Evolutionary conservation across 2,329 filamentous ascomycete species (phyloP).

Genomic region (Ophiostoma ulmi): DNA sequence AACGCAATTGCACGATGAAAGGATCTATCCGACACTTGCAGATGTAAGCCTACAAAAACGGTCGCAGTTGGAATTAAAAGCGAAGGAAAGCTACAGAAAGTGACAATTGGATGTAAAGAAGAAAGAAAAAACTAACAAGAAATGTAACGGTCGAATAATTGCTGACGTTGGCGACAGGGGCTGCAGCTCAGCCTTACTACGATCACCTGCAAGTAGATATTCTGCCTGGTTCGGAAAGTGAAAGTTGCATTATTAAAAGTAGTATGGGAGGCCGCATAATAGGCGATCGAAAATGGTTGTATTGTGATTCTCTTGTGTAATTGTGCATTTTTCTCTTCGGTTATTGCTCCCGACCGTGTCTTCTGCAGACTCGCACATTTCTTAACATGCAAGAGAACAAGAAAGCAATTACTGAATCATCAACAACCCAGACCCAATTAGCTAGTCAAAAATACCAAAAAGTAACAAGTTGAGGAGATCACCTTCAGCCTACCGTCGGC

Average conservation of each 20-base stretch:
- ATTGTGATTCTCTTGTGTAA: background rate
- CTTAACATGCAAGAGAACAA: background rate
- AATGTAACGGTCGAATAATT: background rate
- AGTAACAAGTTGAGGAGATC: background rate
- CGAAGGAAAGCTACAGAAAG: background rate
- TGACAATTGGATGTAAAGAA: background rate
- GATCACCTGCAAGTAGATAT: background rate
- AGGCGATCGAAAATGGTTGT: background rate
- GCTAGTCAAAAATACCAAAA: background rate
- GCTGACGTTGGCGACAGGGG: background rate
- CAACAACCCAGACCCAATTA: background rate
- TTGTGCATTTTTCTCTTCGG: no score
- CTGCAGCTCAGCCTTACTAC: slow-evolving; percentile 16
- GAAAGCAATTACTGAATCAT: background rate
- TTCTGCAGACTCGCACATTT: no score
- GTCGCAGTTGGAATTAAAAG: background rate
- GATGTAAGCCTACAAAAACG: background rate
- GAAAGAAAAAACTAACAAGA: background rate
- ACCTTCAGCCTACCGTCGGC: slow-evolving; percentile 6
- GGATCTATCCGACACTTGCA: slow-evolving; percentile 2
- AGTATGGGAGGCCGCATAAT: slow-evolving; percentile 1
- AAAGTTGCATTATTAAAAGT: background rate
- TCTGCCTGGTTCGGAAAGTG: background rate
- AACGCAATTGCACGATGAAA: background rate
- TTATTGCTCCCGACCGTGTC: no score